These are phyloP conservation scores for Brasilioporus rufonigricans DNA, from an alignment of 768 basidiomycete species.

Conservation along the genomic window DNA sequence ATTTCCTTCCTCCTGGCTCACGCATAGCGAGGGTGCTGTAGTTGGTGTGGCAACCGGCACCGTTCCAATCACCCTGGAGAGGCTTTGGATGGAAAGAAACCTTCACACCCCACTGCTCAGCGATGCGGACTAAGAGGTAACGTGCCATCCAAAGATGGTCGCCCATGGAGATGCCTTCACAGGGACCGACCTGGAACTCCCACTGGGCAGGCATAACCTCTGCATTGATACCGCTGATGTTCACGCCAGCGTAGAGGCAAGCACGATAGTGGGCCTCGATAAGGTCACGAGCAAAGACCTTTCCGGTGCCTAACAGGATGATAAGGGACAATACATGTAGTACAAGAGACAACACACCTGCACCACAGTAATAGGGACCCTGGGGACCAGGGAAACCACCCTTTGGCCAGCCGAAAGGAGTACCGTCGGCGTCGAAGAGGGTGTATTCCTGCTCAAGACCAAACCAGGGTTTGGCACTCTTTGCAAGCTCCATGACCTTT, in stretches of 20 bases:
- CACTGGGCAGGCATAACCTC: constrained; percentile 99
- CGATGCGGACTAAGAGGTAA: constrained; percentile 91
- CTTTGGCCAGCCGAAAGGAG: constrained; percentile 95
- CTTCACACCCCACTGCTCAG: constrained; percentile 96
- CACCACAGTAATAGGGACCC: constrained; percentile 99
- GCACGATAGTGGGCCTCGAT: constrained; percentile 99
- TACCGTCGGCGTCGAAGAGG: constrained; percentile 87
- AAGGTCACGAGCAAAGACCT: constrained; percentile 97
- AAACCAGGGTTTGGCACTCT: constrained; percentile 86
- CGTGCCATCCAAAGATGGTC: constrained; percentile 99
- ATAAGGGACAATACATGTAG: constrained; percentile 4
- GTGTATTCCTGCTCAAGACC: constrained; percentile 99
- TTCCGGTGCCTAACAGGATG: constrained; percentile 72
- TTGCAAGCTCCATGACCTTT: constrained; percentile 94
- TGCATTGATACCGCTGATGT: constrained; percentile 99
- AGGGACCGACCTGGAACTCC: constrained; percentile 99
- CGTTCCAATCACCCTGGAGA: constrained; percentile 97
- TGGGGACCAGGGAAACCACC: constrained; percentile 99
- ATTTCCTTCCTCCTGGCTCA: constrained; percentile 88
- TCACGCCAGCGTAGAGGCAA: constrained; percentile 91
- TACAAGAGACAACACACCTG: constrained; percentile 50
- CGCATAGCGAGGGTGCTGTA: constrained; percentile 95
- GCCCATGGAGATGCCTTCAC: constrained; percentile 96
- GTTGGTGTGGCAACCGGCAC: constrained; percentile 98
- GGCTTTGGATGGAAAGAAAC: constrained; percentile 99